Evolutionary conservation across 192 early-diverging fungal species (phyloP), one percentile per base, ranked within the genome.

Genomic region (Phycomyces nitens): DNA sequence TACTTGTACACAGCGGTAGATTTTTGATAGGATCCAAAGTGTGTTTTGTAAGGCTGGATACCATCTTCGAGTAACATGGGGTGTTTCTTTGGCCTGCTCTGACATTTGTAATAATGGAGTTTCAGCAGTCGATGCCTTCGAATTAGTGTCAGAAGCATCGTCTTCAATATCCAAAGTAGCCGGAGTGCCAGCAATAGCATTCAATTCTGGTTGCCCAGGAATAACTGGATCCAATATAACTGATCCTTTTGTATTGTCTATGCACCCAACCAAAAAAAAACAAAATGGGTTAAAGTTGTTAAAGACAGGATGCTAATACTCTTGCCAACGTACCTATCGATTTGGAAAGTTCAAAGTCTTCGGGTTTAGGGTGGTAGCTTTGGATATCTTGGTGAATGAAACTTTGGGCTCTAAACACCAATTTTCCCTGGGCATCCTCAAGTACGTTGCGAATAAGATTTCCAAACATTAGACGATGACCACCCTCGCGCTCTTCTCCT

Each of bases 391-490:
- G 75, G 14, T 83, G 81, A 34, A 96, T 91, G 72, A 82, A 96
- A 23, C 80, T 68, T 74, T 95, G 84, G 3, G 92, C 88, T 41
- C 94, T 82, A 78, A 95, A 98, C 6, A 89, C 91, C 29, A 98
- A 84, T 15, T 94, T 71, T 58, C 86, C 83, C 71, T 98, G 96
- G 5, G 94, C 75, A 78, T 97, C 96, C 73, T 94, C 81, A 51
- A 98, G 71, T 54, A 97, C 89, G 58, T 89, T 83, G 29, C 80
- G 80, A 23, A 93, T 86, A n/a, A 91, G 82, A 56, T 89, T 77
- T 61, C 88, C 83, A 51, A 86, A 85, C 20, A 71, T 74, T 4
- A 87, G 67, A 34, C 77, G 80, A 61, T 77, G 75, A 34, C 41
- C 29, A 20, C 44, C 27, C 14, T 77, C 83, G 18, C 77, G 66